Conservation (phyloP, 768 basidiomycete species). For the Lactifluus pinguis region DNA sequence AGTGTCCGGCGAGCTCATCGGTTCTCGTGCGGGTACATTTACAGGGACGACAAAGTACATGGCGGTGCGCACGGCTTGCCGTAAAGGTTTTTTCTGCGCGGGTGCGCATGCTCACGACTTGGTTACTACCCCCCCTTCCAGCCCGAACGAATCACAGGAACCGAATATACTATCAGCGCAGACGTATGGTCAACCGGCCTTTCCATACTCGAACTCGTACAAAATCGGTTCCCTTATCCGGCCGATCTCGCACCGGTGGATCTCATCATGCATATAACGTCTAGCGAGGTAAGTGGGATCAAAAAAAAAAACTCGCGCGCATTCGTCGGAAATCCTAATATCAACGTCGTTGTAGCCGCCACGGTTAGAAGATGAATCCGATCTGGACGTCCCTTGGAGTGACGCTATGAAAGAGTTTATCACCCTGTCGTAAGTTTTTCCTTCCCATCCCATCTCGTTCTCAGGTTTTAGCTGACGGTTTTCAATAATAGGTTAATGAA, state of each 20-base stretch:
- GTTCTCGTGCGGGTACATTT: constrained; percentile 80
- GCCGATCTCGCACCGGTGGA: constrained; percentile 79
- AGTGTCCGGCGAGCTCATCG: constrained; percentile 85
- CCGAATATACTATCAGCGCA: constrained; percentile 82
- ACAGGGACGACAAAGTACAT: constrained; percentile 93
- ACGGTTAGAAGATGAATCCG: constrained; percentile 54
- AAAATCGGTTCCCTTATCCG: constrained; percentile 87
- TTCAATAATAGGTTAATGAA: constrained; percentile 46
- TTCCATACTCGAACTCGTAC: constrained; percentile 79
- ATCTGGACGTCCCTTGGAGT: constrained; percentile 44
- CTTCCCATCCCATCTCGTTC: too few species aligned
- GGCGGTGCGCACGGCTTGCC: constrained; percentile 47
- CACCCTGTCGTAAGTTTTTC: constrained; percentile 55
- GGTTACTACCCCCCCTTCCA: constrained; percentile 25
- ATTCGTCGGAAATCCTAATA: background rate
- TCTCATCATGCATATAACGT: constrained; percentile 73
- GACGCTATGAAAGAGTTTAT: constrained; percentile 82
- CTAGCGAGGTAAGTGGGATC: constrained; percentile 43
- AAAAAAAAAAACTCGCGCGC: background rate
- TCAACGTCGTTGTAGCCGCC: constrained; percentile 45
- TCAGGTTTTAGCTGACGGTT: background rate
- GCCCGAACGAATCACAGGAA: constrained; percentile 86
- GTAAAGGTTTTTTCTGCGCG: background rate
- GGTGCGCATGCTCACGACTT: background rate
- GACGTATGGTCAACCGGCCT: constrained; percentile 96